Conservation (phyloP, 768 basidiomycete species). For the Boletus subparvulus region DNA sequence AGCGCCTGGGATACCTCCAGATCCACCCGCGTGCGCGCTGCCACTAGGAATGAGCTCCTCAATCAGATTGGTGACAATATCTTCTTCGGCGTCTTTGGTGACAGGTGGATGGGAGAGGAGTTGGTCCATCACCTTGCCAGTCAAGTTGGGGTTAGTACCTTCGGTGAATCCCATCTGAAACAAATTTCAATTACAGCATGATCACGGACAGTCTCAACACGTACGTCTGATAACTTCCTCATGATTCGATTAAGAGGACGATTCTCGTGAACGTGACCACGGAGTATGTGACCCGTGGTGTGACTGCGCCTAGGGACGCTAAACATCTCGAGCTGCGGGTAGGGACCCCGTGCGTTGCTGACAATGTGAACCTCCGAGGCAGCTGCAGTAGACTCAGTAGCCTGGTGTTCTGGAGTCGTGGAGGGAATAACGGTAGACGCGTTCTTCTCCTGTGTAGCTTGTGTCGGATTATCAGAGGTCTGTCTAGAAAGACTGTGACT, state of each 20-base stretch:
- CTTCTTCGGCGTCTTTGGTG: constrained; percentile 59
- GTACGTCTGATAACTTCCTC: constrained; percentile 61
- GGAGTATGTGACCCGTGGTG: constrained; percentile 24
- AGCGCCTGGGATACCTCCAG: constrained; percentile 43
- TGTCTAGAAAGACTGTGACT: constrained; percentile 28
- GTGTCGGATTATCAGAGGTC: constrained; percentile 20
- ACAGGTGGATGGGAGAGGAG: constrained; percentile 42
- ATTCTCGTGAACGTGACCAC: constrained; percentile 19
- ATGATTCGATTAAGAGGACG: constrained; percentile 52
- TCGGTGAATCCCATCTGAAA: constrained; percentile 75
- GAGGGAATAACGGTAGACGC: background rate
- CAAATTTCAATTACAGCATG: constrained; percentile 10
- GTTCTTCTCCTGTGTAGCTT: background rate
- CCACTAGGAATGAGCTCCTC: constrained; percentile 54
- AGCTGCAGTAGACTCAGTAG: constrained; percentile 13
- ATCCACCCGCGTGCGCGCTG: constrained; percentile 37
- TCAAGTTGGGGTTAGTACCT: constrained; percentile 51
- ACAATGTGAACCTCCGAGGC: constrained; percentile 46
- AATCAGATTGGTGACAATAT: constrained; percentile 61
- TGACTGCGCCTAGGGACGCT: constrained; percentile 51
- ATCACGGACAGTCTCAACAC: constrained; percentile 24
- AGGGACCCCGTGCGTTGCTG: constrained; percentile 59
- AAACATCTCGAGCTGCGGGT: constrained; percentile 63
- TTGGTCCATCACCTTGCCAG: constrained; percentile 48
- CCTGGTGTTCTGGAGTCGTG: constrained; percentile 14